Evolutionary conservation across 2,329 filamentous ascomycete genomes (phyloP).

Genomic region (Ophioceras dolichostomum): DNA sequence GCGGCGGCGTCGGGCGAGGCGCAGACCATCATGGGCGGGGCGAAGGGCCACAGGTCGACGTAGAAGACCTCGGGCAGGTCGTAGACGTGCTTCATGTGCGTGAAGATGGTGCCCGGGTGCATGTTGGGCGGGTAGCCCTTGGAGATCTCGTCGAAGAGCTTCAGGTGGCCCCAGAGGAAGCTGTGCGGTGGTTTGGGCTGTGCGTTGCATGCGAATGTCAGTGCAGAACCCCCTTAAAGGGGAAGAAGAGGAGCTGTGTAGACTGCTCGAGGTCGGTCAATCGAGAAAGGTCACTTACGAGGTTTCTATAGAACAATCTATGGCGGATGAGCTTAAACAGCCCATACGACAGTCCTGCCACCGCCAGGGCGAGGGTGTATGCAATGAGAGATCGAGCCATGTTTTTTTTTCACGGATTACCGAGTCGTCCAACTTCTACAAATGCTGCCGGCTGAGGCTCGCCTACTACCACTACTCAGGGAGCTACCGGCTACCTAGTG

Average conservation of each 20-base stretch:
- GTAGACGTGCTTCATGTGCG: neutral
- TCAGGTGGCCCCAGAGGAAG: neutral
- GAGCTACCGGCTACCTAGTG: too few species aligned
- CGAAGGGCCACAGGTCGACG: constrained; percentile 8
- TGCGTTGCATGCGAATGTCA: too few species aligned
- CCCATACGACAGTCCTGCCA: neutral
- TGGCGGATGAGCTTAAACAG: neutral
- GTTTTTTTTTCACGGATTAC: too few species aligned
- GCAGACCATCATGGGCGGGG: constrained; percentile 7
- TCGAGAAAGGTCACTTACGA: too few species aligned
- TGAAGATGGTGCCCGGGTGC: neutral
- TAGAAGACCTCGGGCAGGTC: constrained; percentile 3
- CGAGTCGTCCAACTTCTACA: too few species aligned
- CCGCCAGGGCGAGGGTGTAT: too few species aligned
- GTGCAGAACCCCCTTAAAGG: too few species aligned
- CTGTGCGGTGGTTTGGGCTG: constrained; percentile 1
- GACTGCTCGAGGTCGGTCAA: too few species aligned
- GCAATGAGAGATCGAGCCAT: too few species aligned
- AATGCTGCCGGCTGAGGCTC: too few species aligned
- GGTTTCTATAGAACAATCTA: neutral
- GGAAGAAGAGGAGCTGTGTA: too few species aligned
- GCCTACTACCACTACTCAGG: too few species aligned
- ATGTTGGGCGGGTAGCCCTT: neutral
- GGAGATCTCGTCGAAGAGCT: neutral
- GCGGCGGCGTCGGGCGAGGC: constrained; percentile 6